Base-by-base conservation (phyloP, 2,329 filamentous ascomycete genomes). In the Fusarium xylarioides region DNA sequence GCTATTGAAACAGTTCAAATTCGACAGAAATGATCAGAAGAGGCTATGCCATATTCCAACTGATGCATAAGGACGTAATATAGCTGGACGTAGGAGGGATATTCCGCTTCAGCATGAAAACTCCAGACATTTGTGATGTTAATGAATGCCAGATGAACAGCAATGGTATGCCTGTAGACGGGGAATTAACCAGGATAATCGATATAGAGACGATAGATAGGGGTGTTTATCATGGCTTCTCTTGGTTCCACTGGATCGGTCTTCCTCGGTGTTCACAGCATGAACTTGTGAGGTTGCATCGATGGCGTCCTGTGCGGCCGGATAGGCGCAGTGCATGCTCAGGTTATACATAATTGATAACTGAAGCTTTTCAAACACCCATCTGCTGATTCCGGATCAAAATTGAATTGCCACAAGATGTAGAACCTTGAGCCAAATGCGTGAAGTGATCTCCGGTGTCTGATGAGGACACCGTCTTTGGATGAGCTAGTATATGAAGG, bases 251-350 rank as follows among this genome's bases (percentile, higher is more conserved):
- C 65, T 30, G 43, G 43, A 54, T 37, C 54, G 59, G 12, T 35
- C 42, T 50, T 52, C 47, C 55, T 75, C 62, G 62, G 67, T 32
- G 61, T 49, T 35, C 60, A 76, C 66, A 56, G 18, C 75, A 74
- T 66, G 53, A 56, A 56, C 37, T 56, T 53, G 66, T 43, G 49
- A 44, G 53, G 56, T 28, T 53, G 40, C 47, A 59, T 58, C 19
- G 46, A 61, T 50, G 37, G 21, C 32, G 49, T 55, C 43, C 50
- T 63, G 43, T 37, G 46, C 38, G 18, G 38, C n/a, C 42, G 38
- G 46, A 42, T 37, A 66, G 34, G 37, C 57, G 43, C 49, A 60
- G 46, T 28, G 42, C 8, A n/a, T n/a, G 26, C 61, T 63, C 52
- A 59, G 47, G 40, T 28, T 21, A 23, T 64, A 46, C 18, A 11